Evolutionary conservation across 2,329 filamentous ascomycete species (phyloP), one percentile per base, ranked within the genome.

Genomic region (Anisogramma anomala): DNA sequence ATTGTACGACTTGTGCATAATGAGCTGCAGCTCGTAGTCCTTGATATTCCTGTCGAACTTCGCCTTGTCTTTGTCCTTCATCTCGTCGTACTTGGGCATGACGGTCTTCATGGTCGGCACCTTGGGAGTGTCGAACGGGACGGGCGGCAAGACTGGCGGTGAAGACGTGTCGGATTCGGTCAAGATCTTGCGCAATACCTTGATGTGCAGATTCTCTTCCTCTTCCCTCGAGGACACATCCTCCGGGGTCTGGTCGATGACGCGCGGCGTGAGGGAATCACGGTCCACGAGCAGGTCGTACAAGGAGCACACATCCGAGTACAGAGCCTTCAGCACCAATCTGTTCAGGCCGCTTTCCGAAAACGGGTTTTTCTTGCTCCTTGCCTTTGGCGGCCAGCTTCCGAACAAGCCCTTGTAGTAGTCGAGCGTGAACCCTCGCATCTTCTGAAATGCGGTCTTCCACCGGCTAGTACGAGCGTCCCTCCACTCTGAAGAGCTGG

Each of bases 281-380:
- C 87, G 79, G 58, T 96, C 86, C 4, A 86, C 91, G 11, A 94
- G 65, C 44, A 94, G 67, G 55, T 96, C 88, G 60, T 96, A 96
- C 13, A 96, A 67, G 28, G 79, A 76, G 51, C 84, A 84, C 53
- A 95, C 76, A 57, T 98, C 89, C 19, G 77, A 72, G 61, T 95
- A 96, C 7, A 96, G 64, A 32, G 84, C 79, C 55, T 78, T 77
- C 31, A 95, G 67, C 5, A 94, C 84, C 33, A 86, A 63, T 18
- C 91, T 74, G 59, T 95, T 95, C 17, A 96, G 69, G 0, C 89
- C 89, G 50, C 78, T 84, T 51, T 88, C 86, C 20, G 83, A 80
- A 49, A 94, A 85, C 1, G 80, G 74, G 56, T 94, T 94, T 71
- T 93, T 94, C 69, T 93, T 94, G 52, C 79, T 89, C 53, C 74